Evolutionary conservation across 768 basidiomycete genomes (phyloP).

Genomic region (Suillus occidentalis): DNA sequence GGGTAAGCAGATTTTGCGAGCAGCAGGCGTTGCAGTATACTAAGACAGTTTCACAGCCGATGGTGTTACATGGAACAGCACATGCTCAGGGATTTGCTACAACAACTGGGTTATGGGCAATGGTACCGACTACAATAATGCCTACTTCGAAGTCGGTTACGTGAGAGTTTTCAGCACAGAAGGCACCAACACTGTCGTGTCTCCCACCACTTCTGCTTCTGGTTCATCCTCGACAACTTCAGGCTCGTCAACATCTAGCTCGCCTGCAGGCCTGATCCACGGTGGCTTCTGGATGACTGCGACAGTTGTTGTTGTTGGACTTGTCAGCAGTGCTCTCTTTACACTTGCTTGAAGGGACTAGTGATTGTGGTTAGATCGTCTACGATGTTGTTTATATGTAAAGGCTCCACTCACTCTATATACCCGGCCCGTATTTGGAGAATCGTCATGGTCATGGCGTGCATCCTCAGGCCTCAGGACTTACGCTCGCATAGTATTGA

Average conservation of each 20-base stretch:
- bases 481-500: not conserved
- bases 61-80: slow-evolving; percentile 51
- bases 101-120: slow-evolving; percentile 66
- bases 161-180: slow-evolving; percentile 48
- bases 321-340: slow-evolving; percentile 1
- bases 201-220: slow-evolving; percentile 18
- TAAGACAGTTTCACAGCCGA: slow-evolving; percentile 10
- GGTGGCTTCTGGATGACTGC: slow-evolving; percentile 10
- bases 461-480: not conserved
- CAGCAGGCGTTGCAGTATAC: not conserved
- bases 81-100: slow-evolving; percentile 70
- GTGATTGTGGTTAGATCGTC: not conserved
- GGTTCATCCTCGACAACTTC: slow-evolving; percentile 13
- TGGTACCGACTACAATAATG: slow-evolving; percentile 58
- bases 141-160: slow-evolving; percentile 72
- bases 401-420: not conserved
- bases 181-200: slow-evolving; percentile 29
- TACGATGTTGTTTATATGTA: not conserved
- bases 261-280: slow-evolving; percentile 6
- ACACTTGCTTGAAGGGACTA: not conserved
- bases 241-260: slow-evolving; percentile 11
- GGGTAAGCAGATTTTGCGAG: slow-evolving; percentile 22
- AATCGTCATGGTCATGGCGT: not conserved
- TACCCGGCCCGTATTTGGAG: not conserved
- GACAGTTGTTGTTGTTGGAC: slow-evolving; percentile 13